phyloP scores from a whole-genome alignment of 2,329 filamentous ascomycete species.

The Pseudocercospora eumusae region DNA sequence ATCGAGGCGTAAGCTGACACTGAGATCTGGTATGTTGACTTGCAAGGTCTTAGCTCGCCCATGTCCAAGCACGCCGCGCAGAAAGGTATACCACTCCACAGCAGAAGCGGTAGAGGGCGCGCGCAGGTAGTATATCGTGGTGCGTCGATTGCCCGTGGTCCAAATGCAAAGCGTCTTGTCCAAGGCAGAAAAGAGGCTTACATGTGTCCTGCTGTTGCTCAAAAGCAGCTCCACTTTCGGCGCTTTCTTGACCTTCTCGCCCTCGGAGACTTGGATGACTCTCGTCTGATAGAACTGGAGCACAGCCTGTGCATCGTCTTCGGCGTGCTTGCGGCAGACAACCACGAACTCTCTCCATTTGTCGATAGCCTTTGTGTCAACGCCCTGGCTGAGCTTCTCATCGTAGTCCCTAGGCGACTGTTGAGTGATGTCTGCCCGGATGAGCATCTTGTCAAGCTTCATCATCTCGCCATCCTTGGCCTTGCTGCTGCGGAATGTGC shows the following conservation, averaged over 20 bases:
- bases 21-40: slow-evolving; percentile 64
- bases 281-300: slow-evolving; percentile 41
- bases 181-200: slow-evolving; percentile 66
- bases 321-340: slow-evolving; percentile 61
- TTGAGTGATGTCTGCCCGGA: slow-evolving; percentile 58
- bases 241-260: slow-evolving; percentile 54
- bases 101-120: slow-evolving; percentile 62
- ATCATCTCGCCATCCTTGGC: slow-evolving; percentile 61
- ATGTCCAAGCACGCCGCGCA: slow-evolving; percentile 62
- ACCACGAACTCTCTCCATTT: slow-evolving; percentile 67
- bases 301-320: slow-evolving; percentile 50
- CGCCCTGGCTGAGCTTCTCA: slow-evolving; percentile 62
- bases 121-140: slow-evolving; percentile 63
- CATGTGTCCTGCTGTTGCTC: slow-evolving; percentile 54
- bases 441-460: slow-evolving; percentile 69
- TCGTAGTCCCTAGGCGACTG: slow-evolving; percentile 61
- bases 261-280: slow-evolving; percentile 58
- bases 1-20: slow-evolving; percentile 59
- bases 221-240: slow-evolving; percentile 61
- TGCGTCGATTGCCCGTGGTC: slow-evolving; percentile 56
- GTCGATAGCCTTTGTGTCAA: slow-evolving; percentile 60
- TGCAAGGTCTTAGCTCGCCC: slow-evolving; percentile 58
- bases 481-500: slow-evolving; percentile 37
- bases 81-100: slow-evolving; percentile 69
- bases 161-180: slow-evolving; percentile 69